Conservation (phyloP, 202 grass and related monocot genomes). For the Tripidium arundinaceum region DNA sequence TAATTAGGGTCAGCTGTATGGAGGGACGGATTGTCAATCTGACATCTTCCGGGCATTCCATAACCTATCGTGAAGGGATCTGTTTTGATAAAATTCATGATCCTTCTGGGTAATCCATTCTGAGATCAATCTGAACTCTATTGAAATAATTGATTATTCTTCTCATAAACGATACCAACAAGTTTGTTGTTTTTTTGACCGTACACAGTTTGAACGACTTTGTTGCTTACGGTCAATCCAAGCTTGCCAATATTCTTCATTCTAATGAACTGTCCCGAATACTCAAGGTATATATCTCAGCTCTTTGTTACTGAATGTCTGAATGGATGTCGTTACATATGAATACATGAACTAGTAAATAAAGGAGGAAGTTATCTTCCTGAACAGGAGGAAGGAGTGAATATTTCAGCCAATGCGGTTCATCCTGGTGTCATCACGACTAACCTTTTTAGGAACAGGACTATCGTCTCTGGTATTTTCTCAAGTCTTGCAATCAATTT, state of each 20-base stretch:
- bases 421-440: constrained; percentile 66
- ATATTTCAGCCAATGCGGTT: constrained; percentile 68
- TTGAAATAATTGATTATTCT: neutral
- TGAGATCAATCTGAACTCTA: neutral
- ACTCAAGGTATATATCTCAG: constrained; percentile 44
- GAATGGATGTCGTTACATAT: neutral
- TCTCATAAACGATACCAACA: neutral
- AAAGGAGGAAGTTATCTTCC: no score
- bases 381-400: constrained; percentile 56
- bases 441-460: constrained; percentile 61
- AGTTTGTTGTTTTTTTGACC: constrained; percentile 8
- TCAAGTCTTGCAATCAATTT: neutral
- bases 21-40: constrained; percentile 70
- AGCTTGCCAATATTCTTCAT: constrained; percentile 86
- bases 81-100: constrained; percentile 55
- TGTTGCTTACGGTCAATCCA: constrained; percentile 67
- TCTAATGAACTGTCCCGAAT: constrained; percentile 51
- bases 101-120: constrained; percentile 42
- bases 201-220: constrained; percentile 46
- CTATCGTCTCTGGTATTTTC: constrained; percentile 45
- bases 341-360: neutral
- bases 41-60: constrained; percentile 44
- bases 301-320: neutral
- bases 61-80: constrained; percentile 55
- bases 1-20: constrained; percentile 15